A percentile compares a stretch with the other conserved stretches of the same genome.
These are phyloP conservation scores for Phytophthora palmivora DNA, from an alignment of 352 stramenopile genomes.

Conservation along the genomic window DNA sequence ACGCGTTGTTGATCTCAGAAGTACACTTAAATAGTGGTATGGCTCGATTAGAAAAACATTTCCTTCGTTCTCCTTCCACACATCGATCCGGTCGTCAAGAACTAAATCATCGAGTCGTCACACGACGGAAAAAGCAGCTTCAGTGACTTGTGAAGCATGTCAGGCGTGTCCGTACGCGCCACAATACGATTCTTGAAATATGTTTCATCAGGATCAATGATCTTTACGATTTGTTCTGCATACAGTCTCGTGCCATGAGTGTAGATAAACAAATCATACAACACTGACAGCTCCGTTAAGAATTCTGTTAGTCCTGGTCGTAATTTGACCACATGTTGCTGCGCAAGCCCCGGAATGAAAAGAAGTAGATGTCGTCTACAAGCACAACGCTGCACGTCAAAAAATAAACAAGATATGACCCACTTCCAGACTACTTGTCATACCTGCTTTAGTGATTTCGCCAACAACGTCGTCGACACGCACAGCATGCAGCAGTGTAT, in stretches of 20 bases:
- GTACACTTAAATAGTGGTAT: slow-evolving; percentile 87
- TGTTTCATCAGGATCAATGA: slow-evolving; percentile 87
- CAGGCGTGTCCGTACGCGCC: slow-evolving; percentile 83
- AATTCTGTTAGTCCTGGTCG: slow-evolving; percentile 92
- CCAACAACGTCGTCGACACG: slow-evolving; percentile 72
- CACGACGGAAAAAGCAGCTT: slow-evolving; percentile 89
- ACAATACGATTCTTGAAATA: slow-evolving; percentile 91
- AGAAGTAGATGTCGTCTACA: slow-evolving; percentile 81
- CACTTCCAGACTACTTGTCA: background rate
- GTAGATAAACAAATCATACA: slow-evolving; percentile 96
- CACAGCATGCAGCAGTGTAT: slow-evolving; percentile 96
- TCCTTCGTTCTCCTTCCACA: slow-evolving; percentile 90
- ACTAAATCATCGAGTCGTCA: slow-evolving; percentile 91
- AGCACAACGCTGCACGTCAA: background rate
- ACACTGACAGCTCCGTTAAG: slow-evolving; percentile 76
- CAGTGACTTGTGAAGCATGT: slow-evolving; percentile 89
- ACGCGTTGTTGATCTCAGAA: slow-evolving; percentile 87
- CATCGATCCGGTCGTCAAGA: slow-evolving; percentile 85
- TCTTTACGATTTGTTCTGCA: slow-evolving; percentile 93
- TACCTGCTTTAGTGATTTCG: slow-evolving; percentile 65
- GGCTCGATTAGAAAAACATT: slow-evolving; percentile 90
- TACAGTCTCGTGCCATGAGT: slow-evolving; percentile 95
- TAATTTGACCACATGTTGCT: slow-evolving; percentile 94
- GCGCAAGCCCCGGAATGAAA: slow-evolving; percentile 77
- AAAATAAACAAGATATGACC: background rate